Base-by-base conservation (phyloP, 2,329 filamentous ascomycete genomes). In the Aspergillus sp. region DNA sequence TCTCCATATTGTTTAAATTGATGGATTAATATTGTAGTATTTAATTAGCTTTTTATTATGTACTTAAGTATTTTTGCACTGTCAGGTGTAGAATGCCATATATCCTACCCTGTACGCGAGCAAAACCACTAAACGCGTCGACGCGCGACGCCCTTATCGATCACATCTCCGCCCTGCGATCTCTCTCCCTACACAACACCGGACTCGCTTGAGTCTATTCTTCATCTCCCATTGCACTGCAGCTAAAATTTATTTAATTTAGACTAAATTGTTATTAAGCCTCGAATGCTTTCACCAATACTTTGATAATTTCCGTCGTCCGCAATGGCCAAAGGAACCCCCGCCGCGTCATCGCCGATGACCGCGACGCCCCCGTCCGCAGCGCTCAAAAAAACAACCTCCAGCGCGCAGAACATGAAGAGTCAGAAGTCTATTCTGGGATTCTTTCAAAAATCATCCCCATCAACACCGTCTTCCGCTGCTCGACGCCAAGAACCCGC, bases 341-440 rank as follows among this genome's bases (percentile, higher is more conserved):
- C 60, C 48, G 59, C 58, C 53, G 61, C 63, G 48, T 65, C 67
- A 39, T 67, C 68, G 13, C 61, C 64, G 42, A 46, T 59, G 22
- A 48, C 65, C 15, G 68, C 66, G 41, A 70, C 69, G 37, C 61
- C 68, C 30, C 58, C 62, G 9, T 63, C 67, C 13, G 60, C 59
- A 13, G 55, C 62, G 17, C 55, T 72, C 48, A 73, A 72, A 55
- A 65, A 66, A 50, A 60, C 70, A 5, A 67, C 67, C 5, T 66
- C 71, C 15, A 69, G 64, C 47, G 65, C 66, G 9, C 67, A 70
- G 54, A 70, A 70, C 41, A 71, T 69, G 66, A 83, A 82, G 61
- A 83, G 80, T 60, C 84, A 88, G 62, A 78, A 76, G 64, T 87
- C 84, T 46, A 89, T 93, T 50, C 74, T 89, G 32, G 85, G 86